phyloP scores from a whole-genome alignment of 495 filamentous ascomycete genomes.

The Sphaerosporella brunnea region DNA sequence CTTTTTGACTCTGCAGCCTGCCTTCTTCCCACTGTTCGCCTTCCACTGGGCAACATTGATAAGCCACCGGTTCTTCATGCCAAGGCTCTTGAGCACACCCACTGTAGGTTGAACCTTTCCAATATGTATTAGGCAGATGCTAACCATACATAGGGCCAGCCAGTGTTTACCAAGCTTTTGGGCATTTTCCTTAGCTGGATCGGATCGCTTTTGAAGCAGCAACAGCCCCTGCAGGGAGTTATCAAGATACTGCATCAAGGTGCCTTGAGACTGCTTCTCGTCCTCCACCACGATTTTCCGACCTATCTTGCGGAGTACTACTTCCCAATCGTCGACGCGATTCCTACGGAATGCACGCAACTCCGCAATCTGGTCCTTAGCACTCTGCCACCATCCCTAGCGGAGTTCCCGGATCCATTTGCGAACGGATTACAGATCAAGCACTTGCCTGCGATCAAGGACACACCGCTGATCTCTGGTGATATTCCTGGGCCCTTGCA shows the following conservation, averaged over 20 bases:
- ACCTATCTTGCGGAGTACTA: conserved; percentile 83
- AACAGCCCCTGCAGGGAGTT: conserved; percentile 42
- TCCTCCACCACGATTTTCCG: conserved; percentile 85
- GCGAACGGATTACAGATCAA: conserved; percentile 57
- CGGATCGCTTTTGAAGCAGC: conserved; percentile 59
- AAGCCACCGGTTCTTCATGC: conserved; percentile 73
- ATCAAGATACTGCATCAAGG: conserved; percentile 73
- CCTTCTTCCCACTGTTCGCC: conserved; percentile 58
- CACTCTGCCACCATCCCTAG: conserved; percentile 57
- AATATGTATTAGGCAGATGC: background rate
- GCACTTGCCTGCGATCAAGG: conserved; percentile 12
- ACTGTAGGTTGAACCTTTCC: background rate
- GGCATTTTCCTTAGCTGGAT: conserved; percentile 34
- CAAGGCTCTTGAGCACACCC: conserved; percentile 41
- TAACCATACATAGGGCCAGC: background rate
- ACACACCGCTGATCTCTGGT: conserved; percentile 31
- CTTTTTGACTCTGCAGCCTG: conserved; percentile 59
- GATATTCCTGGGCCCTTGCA: conserved; percentile 29
- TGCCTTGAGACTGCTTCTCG: conserved; percentile 58
- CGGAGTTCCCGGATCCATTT: conserved; percentile 68
- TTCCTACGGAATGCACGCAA: conserved; percentile 72
- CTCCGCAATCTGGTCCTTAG: conserved; percentile 76
- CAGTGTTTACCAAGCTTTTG: conserved; percentile 8
- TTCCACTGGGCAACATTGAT: conserved; percentile 72
- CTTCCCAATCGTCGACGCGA: conserved; percentile 63